Evolutionary conservation across 768 basidiomycete genomes (phyloP).

Genomic region (Neoboletus subvelutipes): DNA sequence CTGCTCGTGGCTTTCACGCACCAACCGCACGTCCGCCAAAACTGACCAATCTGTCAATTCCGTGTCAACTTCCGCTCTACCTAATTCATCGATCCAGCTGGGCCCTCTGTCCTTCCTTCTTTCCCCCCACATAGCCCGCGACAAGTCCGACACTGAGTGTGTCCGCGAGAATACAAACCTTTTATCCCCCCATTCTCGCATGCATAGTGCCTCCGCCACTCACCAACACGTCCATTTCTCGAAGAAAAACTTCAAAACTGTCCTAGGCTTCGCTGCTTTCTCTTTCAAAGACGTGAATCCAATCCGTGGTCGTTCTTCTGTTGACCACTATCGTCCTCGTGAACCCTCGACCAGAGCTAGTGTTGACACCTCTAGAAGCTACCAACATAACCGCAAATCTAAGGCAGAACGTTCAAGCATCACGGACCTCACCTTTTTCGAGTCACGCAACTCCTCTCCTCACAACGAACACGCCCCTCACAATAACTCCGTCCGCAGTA

Average conservation of each 20-base stretch:
- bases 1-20: slow-evolving; percentile 37
- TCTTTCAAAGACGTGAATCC: slow-evolving; percentile 38
- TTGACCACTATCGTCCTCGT: slow-evolving; percentile 27
- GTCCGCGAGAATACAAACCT: slow-evolving; percentile 28
- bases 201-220: slow-evolving; percentile 43
- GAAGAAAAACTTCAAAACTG: slow-evolving; percentile 49
- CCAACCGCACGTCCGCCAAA: slow-evolving; percentile 33
- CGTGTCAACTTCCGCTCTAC: slow-evolving; percentile 28
- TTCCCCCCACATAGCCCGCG: slow-evolving; percentile 26
- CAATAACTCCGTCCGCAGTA: slow-evolving; percentile 36
- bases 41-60: slow-evolving; percentile 30
- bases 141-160: slow-evolving; percentile 26
- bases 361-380: slow-evolving; percentile 43
- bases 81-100: slow-evolving; percentile 31
- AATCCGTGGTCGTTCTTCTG: slow-evolving; percentile 29
- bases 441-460: slow-evolving; percentile 32
- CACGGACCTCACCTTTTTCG: slow-evolving; percentile 44
- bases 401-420: slow-evolving; percentile 38
- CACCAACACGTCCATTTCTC: slow-evolving; percentile 35
- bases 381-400: slow-evolving; percentile 37
- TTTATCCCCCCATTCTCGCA: slow-evolving; percentile 33
- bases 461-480: slow-evolving; percentile 33
- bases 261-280: slow-evolving; percentile 43
- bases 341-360: slow-evolving; percentile 40
- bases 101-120: slow-evolving; percentile 28